Conservation (phyloP, 352 stramenopile species). For the Phytopythium aichiense region DNA sequence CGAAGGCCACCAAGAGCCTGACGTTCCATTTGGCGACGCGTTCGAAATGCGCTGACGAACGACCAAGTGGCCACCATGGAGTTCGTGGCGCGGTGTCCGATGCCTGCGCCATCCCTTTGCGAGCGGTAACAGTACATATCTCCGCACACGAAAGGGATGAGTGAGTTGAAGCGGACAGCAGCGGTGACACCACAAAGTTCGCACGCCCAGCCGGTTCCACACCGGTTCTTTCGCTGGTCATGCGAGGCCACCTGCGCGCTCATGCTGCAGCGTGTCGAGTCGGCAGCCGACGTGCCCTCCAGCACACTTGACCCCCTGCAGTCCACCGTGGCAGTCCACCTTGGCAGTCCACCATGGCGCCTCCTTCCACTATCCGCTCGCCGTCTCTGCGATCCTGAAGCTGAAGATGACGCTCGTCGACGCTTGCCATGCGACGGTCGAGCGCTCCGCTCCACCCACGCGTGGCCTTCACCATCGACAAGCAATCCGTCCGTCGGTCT, state of each 20-base stretch:
- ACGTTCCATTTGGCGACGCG: background rate
- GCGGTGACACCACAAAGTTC: background rate
- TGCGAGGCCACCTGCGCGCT: background rate
- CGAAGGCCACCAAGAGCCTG: background rate
- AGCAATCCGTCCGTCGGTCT: background rate
- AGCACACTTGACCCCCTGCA: no score
- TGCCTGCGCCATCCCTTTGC: background rate
- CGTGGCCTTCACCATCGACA: background rate
- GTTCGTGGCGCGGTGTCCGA: background rate
- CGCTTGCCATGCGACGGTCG: background rate
- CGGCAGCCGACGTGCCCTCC: background rate
- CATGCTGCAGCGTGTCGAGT: background rate
- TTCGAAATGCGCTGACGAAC: conserved; percentile 3
- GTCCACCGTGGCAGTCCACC: no score
- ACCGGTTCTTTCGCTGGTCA: background rate
- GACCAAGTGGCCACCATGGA: no score
- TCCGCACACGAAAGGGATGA: background rate
- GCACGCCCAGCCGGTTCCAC: background rate
- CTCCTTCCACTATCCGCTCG: background rate
- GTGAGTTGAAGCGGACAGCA: conserved; percentile 1
- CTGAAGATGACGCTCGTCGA: background rate
- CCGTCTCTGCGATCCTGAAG: conserved; percentile 2
- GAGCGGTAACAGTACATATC: no score
- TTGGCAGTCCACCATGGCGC: no score
- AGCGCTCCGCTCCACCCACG: background rate